Conservation (phyloP, 192 early-diverging fungal species). For the Allomyces arbusculus region DNA sequence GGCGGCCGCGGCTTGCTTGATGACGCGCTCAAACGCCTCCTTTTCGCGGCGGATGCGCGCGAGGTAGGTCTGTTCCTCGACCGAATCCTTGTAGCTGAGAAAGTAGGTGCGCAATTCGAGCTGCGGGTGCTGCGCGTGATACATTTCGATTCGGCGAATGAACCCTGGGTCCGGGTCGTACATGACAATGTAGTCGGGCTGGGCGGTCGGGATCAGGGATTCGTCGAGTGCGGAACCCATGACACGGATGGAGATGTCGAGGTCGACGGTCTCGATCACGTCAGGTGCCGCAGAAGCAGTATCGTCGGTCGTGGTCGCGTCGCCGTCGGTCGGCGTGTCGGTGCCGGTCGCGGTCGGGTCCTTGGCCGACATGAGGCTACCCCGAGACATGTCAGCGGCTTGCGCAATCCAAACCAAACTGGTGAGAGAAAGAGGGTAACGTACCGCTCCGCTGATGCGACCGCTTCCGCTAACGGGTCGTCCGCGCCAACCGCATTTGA, state of each 20-base stretch:
- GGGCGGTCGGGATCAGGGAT: slow-evolving; percentile 36
- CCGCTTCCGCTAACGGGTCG: slow-evolving; percentile 16
- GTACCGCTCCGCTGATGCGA: slow-evolving; percentile 17
- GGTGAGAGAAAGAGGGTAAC: not conserved
- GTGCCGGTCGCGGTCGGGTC: not conserved
- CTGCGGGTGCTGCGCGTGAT: slow-evolving; percentile 1
- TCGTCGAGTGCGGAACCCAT: slow-evolving; percentile 18
- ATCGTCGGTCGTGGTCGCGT: not conserved
- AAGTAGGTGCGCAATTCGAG: slow-evolving; percentile 56
- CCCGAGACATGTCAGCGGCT: too few species aligned
- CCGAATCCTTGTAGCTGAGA: slow-evolving; percentile 78
- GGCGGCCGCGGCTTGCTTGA: slow-evolving; percentile 23
- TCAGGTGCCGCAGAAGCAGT: not conserved
- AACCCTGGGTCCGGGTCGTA: slow-evolving; percentile 78
- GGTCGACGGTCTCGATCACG: too few species aligned
- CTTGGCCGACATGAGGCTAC: not conserved
- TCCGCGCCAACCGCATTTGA: slow-evolving; percentile 5
- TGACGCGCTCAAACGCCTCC: slow-evolving; percentile 75
- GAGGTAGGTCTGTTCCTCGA: slow-evolving; percentile 85
- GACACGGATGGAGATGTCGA: too few species aligned
- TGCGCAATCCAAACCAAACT: not conserved
- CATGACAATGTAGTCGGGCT: slow-evolving; percentile 69
- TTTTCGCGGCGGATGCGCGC: slow-evolving; percentile 69
- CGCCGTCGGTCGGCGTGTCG: not conserved
- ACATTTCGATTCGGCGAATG: slow-evolving; percentile 66